A percentile compares a stretch with the other conserved stretches of the same genome.
These are phyloP conservation scores for Amauroascus niger DNA, from an alignment of 2,329 filamentous ascomycete genomes.

Conservation along the genomic window DNA sequence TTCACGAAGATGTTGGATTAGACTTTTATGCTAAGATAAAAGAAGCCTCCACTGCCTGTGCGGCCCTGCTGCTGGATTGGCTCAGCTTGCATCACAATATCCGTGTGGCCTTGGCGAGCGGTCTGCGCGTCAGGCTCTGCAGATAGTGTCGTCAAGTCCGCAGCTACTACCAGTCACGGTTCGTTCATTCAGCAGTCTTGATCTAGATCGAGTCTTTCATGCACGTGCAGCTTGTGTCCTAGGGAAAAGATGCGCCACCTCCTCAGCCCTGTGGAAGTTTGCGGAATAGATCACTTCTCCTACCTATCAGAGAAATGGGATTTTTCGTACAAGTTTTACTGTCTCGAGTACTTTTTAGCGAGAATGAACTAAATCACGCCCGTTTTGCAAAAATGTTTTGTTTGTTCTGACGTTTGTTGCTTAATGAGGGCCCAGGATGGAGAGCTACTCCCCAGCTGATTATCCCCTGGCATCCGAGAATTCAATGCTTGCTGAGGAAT, in stretches of 20 bases:
- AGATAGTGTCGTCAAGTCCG: neutral
- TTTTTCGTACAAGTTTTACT: neutral
- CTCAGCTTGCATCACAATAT: neutral
- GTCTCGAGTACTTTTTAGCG: constrained; percentile 6
- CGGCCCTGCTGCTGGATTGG: neutral
- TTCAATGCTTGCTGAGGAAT: neutral
- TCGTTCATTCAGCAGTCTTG: neutral
- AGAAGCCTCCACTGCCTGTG: neutral
- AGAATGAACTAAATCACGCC: neutral
- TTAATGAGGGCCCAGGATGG: neutral
- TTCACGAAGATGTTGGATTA: neutral
- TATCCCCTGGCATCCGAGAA: neutral
- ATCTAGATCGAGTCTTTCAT: neutral
- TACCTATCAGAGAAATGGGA: neutral
- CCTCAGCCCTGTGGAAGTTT: constrained; percentile 5
- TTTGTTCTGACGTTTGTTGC: neutral
- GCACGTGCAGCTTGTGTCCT: neutral
- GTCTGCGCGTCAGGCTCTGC: neutral
- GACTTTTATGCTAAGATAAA: neutral
- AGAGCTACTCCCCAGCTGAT: neutral
- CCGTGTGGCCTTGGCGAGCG: neutral
- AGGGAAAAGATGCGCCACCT: neutral
- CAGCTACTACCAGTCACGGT: neutral
- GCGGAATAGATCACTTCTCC: neutral
- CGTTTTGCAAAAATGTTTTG: neutral